phyloP scores from a whole-genome alignment of 495 filamentous ascomycete genomes.

The Amphirosellinia nigrospora region DNA sequence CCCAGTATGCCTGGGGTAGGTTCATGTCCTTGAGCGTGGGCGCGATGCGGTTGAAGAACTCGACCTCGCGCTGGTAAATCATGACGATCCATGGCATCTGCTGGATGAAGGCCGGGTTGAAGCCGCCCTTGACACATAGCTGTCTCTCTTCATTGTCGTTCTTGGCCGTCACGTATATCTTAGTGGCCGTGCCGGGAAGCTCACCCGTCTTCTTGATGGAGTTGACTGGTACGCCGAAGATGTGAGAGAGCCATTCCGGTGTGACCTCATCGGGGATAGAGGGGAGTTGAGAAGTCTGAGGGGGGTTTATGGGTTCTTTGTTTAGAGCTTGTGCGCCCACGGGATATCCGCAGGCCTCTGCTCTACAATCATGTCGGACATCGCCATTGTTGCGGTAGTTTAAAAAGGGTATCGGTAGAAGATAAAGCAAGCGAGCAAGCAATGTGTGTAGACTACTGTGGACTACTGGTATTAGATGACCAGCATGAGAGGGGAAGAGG shows the following conservation, averaged over 20 bases:
- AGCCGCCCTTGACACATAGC: constrained; percentile 45
- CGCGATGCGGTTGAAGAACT: constrained; percentile 44
- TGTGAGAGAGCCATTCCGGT: constrained; percentile 46
- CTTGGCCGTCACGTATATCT: constrained; percentile 40
- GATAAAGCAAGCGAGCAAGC: neutral
- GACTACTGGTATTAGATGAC: neutral
- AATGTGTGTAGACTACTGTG: too few species aligned
- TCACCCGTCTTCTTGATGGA: constrained; percentile 35
- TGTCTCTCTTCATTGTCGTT: constrained; percentile 29
- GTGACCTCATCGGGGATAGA: constrained; percentile 47
- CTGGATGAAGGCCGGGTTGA: constrained; percentile 40
- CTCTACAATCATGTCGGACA: constrained; percentile 21
- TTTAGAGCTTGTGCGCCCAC: neutral
- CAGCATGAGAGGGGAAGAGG: constrained; percentile 1
- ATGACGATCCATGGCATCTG: constrained; percentile 42
- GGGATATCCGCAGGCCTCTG: neutral
- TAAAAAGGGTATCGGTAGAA: neutral
- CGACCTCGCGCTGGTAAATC: constrained; percentile 43
- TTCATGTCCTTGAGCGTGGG: constrained; percentile 38
- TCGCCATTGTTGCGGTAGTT: neutral
- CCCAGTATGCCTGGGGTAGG: constrained; percentile 46
- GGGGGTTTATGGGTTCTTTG: neutral
- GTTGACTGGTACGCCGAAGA: constrained; percentile 40
- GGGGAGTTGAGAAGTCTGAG: constrained; percentile 29
- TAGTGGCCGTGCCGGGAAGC: constrained; percentile 42